phyloP scores from a whole-genome alignment of 75 land plant species.

The Isoetes taiwanensis region DNA sequence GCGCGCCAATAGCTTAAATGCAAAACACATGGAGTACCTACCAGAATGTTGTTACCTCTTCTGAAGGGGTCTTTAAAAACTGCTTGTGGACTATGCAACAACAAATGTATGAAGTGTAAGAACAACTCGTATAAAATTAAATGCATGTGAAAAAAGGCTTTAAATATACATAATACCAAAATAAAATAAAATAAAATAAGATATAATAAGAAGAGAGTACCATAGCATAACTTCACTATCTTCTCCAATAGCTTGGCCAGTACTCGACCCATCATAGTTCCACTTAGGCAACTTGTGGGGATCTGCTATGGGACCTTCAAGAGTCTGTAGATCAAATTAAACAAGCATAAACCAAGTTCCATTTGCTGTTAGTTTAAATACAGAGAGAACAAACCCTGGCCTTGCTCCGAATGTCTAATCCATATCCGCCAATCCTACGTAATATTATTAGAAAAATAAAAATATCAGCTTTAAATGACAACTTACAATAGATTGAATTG shows the following conservation, averaged over 20 bases:
- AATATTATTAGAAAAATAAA: too few species aligned
- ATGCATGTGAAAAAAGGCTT: background rate
- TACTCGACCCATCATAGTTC: conserved; percentile 8
- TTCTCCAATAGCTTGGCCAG: background rate
- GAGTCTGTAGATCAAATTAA: background rate
- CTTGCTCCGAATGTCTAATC: conserved; percentile 73
- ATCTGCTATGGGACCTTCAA: background rate
- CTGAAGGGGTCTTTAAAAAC: conserved; percentile 1
- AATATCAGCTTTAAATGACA: too few species aligned
- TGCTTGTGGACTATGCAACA: background rate
- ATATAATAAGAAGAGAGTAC: background rate
- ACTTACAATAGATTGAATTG: too few species aligned
- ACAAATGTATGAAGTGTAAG: background rate
- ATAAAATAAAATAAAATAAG: too few species aligned
- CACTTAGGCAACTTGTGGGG: conserved; percentile 2
- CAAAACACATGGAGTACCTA: background rate
- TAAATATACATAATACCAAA: background rate
- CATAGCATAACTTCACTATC: conserved; percentile 5
- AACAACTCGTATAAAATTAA: background rate
- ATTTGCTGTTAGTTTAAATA: too few species aligned
- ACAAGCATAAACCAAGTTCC: background rate
- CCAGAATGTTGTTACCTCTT: background rate
- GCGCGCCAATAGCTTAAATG: background rate
- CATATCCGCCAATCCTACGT: conserved; percentile 72
- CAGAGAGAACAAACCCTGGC: too few species aligned